Conservation (phyloP, 306 rosid species). For the Purshia tridentata region DNA sequence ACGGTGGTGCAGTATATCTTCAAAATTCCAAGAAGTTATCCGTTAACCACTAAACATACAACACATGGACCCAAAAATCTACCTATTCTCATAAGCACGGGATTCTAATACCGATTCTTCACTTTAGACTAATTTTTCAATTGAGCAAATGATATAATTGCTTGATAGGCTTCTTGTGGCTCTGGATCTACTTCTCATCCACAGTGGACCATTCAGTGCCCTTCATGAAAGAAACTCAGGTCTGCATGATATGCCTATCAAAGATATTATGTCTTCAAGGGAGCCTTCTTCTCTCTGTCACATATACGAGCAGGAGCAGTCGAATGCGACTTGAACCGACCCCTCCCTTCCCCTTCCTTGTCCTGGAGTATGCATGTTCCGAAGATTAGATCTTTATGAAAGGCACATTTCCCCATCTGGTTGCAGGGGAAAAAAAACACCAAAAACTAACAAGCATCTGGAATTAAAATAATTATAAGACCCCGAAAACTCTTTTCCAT, state of each 20-base stretch:
- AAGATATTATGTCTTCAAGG: conserved; percentile 57
- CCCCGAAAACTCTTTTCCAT: not conserved
- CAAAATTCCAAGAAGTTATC: not conserved
- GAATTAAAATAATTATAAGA: not conserved
- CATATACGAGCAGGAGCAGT: conserved; percentile 87
- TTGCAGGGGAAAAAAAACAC: not conserved
- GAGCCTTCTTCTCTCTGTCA: conserved; percentile 99
- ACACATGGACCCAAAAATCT: conserved; percentile 22
- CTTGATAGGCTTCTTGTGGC: not conserved
- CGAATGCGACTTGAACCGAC: conserved; percentile 94
- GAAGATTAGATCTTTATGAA: conserved; percentile 13
- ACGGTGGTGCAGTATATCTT: not conserved
- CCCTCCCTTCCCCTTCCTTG: conserved; percentile 87
- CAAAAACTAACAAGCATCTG: not conserved
- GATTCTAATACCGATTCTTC: conserved; percentile 15
- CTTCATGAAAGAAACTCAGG: conserved; percentile 26
- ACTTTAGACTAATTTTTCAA: conserved; percentile 11
- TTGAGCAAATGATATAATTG: not conserved
- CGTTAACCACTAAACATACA: conserved; percentile 18
- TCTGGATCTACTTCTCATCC: no score
- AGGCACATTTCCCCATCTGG: not conserved
- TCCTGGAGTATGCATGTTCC: conserved; percentile 52
- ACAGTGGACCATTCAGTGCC: no score
- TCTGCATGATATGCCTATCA: conserved; percentile 7
- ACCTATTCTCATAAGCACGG: not conserved